Conservation (phyloP, 441 rosid species). For the Capsella rubella region DNA sequence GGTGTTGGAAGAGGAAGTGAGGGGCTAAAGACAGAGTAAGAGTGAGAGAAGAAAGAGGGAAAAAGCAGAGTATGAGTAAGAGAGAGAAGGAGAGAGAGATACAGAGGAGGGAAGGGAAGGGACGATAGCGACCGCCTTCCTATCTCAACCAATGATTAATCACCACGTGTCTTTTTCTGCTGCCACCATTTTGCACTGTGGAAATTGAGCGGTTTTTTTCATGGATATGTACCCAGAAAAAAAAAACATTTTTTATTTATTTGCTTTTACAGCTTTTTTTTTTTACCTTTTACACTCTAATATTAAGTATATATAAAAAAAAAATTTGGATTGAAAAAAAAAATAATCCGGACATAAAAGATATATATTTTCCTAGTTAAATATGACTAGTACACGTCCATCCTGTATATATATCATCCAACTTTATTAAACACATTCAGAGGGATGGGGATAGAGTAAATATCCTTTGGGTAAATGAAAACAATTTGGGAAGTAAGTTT, state of each 20-base stretch:
- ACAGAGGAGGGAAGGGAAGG: slow-evolving; percentile 48
- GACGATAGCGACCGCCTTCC: slow-evolving; percentile 64
- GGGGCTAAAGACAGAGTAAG: slow-evolving; percentile 9
- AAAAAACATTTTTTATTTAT: not conserved
- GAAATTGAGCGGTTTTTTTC: slow-evolving; percentile 35
- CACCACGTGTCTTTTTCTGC: slow-evolving; percentile 56
- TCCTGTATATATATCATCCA: no score
- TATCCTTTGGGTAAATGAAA: no score
- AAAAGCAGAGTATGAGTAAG: slow-evolving; percentile 43
- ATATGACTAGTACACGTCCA: no score
- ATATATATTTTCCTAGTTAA: no score
- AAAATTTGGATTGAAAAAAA: no score
- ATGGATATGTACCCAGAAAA: not conserved
- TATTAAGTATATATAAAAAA: not conserved
- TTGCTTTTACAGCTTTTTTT: not conserved
- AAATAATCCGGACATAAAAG: no score
- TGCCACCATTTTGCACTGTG: slow-evolving; percentile 29
- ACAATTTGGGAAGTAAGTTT: no score
- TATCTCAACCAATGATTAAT: slow-evolving; percentile 36
- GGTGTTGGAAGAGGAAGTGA: slow-evolving; percentile 29
- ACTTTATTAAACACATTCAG: no score
- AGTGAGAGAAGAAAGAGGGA: slow-evolving; percentile 45
- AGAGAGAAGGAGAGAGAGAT: slow-evolving; percentile 22
- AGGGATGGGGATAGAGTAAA: no score
- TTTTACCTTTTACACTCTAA: not conserved